These are phyloP conservation scores for Globisporangium paddicum DNA, from an alignment of 352 stramenopile genomes.

Conservation along the genomic window DNA sequence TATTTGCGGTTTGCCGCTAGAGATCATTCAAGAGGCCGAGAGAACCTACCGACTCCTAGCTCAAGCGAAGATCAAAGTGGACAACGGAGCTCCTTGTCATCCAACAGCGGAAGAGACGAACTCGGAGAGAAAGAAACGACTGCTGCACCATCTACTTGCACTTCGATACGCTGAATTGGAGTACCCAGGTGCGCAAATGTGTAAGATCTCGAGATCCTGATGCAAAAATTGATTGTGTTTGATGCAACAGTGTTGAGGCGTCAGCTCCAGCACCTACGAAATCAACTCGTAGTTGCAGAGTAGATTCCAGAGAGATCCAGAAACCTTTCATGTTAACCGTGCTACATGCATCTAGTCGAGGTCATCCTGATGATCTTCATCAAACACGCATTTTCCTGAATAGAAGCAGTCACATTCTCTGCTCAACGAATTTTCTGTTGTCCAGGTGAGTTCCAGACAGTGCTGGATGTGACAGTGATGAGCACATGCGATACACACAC, in stretches of 20 bases:
- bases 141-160: constrained; percentile 75
- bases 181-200: constrained; percentile 30
- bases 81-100: constrained; percentile 11
- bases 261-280: constrained; percentile 65
- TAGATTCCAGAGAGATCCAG: not conserved
- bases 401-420: constrained; percentile 31
- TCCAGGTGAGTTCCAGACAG: constrained; percentile 56
- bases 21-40: constrained; percentile 57
- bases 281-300: constrained; percentile 37
- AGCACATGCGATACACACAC: constrained; percentile 64
- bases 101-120: constrained; percentile 9
- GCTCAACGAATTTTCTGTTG: constrained; percentile 41
- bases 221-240: not conserved
- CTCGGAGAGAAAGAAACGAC: constrained; percentile 31
- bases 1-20: constrained; percentile 56
- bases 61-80: constrained; percentile 19
- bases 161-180: constrained; percentile 59
- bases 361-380: constrained; percentile 4
- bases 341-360: not conserved
- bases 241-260: constrained; percentile 28
- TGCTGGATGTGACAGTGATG: constrained; percentile 61
- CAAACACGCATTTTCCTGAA: constrained; percentile 32
- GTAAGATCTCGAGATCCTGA: not conserved
- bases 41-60: constrained; percentile 29
- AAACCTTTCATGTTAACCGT: not conserved